phyloP scores from a whole-genome alignment of 2,329 filamentous ascomycete genomes.

The Furcasterigmium sp. region DNA sequence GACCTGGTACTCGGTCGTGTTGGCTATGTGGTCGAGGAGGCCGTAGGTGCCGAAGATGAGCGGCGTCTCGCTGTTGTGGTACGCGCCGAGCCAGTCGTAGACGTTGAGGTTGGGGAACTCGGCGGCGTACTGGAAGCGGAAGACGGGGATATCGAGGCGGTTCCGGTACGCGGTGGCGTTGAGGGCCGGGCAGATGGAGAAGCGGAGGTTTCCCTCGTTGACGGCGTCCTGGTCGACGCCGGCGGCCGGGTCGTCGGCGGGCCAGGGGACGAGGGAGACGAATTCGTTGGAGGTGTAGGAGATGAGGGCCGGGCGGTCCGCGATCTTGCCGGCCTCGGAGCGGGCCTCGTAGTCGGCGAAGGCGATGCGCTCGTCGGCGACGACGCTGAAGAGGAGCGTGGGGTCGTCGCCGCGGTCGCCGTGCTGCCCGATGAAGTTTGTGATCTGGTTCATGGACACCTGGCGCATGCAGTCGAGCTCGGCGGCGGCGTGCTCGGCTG shows the following conservation, averaged over 20 bases:
- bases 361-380: slow-evolving; percentile 21
- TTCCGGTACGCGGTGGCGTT: slow-evolving; percentile 20
- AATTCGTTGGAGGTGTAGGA: slow-evolving; percentile 26
- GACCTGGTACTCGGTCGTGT: slow-evolving; percentile 17
- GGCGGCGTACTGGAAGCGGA: slow-evolving; percentile 32
- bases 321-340: slow-evolving; percentile 16
- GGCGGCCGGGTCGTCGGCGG: slow-evolving; percentile 18
- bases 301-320: slow-evolving; percentile 22
- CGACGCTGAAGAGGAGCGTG: slow-evolving; percentile 16
- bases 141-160: slow-evolving; percentile 22
- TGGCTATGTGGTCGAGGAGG: slow-evolving; percentile 14
- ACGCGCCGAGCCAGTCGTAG: slow-evolving; percentile 33
- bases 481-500: slow-evolving; percentile 11
- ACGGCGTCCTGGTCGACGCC: slow-evolving; percentile 17
- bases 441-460: slow-evolving; percentile 21
- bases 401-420: slow-evolving; percentile 14
- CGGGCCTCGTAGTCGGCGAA: slow-evolving; percentile 24
- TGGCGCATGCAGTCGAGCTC: slow-evolving; percentile 30
- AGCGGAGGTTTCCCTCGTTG: slow-evolving; percentile 8
- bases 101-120: slow-evolving; percentile 34
- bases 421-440: slow-evolving; percentile 25
- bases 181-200: slow-evolving; percentile 20
- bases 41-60: slow-evolving; percentile 31
- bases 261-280: slow-evolving; percentile 19
- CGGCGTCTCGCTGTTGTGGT: slow-evolving; percentile 30